These are phyloP conservation scores for Saitoella complicata DNA, from an alignment of 805 yeast species.

Conservation along the genomic window DNA sequence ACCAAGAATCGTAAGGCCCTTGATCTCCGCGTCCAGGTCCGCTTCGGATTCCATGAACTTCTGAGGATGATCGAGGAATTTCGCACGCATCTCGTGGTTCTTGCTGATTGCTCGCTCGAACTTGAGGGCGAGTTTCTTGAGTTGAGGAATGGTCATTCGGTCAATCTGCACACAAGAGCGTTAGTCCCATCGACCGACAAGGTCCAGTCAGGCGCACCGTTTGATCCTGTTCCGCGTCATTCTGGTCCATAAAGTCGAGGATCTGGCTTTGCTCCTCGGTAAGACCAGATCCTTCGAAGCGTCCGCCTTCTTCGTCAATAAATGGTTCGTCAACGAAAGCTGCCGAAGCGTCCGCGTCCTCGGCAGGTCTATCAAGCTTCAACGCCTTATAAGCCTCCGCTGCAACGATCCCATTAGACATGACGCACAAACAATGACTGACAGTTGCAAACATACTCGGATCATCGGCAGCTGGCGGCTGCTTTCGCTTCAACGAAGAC, in stretches of 20 bases:
- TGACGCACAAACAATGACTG: no score
- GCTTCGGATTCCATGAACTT: slow-evolving; percentile 15
- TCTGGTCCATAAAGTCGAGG: slow-evolving; percentile 11
- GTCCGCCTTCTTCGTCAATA: slow-evolving; percentile 14
- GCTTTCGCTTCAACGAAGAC: no score
- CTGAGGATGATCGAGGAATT: slow-evolving; percentile 10
- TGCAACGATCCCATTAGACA: no score
- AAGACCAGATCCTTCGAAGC: slow-evolving; percentile 14
- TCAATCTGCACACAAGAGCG: background rate
- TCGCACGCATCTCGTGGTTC: slow-evolving; percentile 11
- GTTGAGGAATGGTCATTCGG: background rate
- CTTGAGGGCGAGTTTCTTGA: slow-evolving; percentile 3
- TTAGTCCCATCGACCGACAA: background rate
- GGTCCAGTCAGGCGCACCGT: background rate
- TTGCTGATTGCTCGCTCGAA: slow-evolving; percentile 8
- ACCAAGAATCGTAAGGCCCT: slow-evolving; percentile 7
- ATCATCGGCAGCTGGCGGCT: no score
- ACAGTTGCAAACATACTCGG: no score
- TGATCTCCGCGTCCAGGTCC: slow-evolving; percentile 9
- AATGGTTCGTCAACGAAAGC: no score
- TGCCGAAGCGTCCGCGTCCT: no score
- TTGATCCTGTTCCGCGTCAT: slow-evolving; percentile 4
- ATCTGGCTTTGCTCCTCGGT: slow-evolving; percentile 10
- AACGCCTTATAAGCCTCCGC: no score
- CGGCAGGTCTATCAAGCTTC: no score